A percentile compares a stretch with the other conserved stretches of the same genome.
Conservation (phyloP, 495 filamentous ascomycete species). For the Tuber aestivum region DNA sequence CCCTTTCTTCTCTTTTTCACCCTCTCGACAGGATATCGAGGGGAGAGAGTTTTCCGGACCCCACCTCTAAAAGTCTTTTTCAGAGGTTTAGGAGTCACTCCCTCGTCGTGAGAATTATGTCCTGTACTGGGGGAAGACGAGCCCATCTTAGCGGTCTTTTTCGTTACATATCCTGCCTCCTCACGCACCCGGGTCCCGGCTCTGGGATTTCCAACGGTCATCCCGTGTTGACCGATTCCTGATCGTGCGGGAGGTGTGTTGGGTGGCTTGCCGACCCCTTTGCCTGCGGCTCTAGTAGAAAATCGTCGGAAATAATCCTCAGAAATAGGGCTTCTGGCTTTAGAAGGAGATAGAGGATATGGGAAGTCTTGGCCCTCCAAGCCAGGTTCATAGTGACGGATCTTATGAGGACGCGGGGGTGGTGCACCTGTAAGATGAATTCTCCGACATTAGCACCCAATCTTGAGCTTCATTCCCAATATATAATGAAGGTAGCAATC, state of each 20-base stretch:
- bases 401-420: conserved; percentile 22
- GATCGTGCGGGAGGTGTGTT: conserved; percentile 1
- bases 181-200: conserved; percentile 11
- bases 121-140: conserved; percentile 5
- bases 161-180: conserved; percentile 15
- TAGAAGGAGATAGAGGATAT: conserved; percentile 10
- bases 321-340: conserved; percentile 13
- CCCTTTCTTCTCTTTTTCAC: neutral
- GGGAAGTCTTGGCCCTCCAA: conserved; percentile 11
- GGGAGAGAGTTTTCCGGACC: neutral
- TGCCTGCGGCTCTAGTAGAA: conserved; percentile 5
- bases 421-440: conserved; percentile 8
- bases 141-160: conserved; percentile 15
- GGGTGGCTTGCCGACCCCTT: neutral
- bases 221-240: conserved; percentile 4
- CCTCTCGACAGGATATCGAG: neutral
- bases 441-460: conserved; percentile 8
- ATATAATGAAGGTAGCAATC: conserved; percentile 4
- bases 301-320: conserved; percentile 8
- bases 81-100: neutral
- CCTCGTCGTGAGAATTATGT: conserved; percentile 4
- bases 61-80: neutral
- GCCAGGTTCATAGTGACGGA: neutral
- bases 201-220: conserved; percentile 8
- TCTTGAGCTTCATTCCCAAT: neutral